Base-by-base conservation (phyloP, 495 filamentous ascomycete genomes). In the Penicillium pancosmium region DNA sequence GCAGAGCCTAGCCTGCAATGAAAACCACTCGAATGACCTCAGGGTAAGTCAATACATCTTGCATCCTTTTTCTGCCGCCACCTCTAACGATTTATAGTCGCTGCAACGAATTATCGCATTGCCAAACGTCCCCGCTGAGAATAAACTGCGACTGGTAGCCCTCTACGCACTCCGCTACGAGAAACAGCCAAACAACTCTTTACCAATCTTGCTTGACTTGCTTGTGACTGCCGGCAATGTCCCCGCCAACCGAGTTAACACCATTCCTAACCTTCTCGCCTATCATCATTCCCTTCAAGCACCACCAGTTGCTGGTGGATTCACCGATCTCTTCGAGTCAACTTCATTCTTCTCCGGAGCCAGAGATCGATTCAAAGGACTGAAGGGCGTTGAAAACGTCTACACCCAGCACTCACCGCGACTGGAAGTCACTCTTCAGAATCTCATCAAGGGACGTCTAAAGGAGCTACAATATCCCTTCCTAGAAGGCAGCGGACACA, bases 351-450 rank as follows among this genome's bases (percentile, higher is more conserved):
- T 98, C 75, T 91, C 90, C 33, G 90, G 90, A 15, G 92, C 94
- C 3, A 83, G 92, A 33, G 89, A 89, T 64, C 87, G 92, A 2
- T 93, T 98, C 74, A 96, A 96, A 70, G 95, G 93, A 2, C 81
- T 98, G 16, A 96, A 97, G 68, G 94, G 94, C 13, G 93, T 98
- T 4, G 94, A 98, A 70, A 98, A 98, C 64, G 94, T 98, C 19
- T 98, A 98, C 71, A 98, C 94, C 0, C 95, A 98, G 72, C 94
- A 98, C 73, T 94, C 92, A 2, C 93, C 94, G 0, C 81, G 91
- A 46, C 71, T 98, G 47, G 92, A 97, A 72, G 83, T 84, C 10
- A 97, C 91, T 1, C 76, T 98, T 10, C 91, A 96, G 67, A 92
- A 94, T 62, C 77, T 98, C 15, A 91, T 97, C 76, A 96, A 96